A percentile compares a stretch with the other conserved stretches of the same genome.
phyloP scores from a whole-genome alignment of 129 eudicot species.

The Lactuca saligna region DNA sequence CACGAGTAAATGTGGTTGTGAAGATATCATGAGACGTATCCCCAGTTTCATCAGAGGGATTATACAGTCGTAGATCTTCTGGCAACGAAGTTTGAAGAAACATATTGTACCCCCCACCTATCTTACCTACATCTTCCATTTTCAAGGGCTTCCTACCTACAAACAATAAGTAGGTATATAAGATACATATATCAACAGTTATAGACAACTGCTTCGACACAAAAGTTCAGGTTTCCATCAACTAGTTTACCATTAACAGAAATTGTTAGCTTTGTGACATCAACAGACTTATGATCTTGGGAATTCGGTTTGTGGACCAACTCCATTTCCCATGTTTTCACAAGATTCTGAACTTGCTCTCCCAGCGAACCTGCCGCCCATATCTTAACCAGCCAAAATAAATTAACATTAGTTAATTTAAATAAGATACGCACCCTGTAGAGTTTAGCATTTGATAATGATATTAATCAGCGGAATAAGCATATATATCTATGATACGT shows the following conservation, averaged over 20 bases:
- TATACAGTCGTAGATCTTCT: slow-evolving; percentile 38
- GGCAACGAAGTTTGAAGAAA: slow-evolving; percentile 76
- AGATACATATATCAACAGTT: background rate
- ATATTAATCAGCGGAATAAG: no score
- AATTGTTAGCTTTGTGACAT: slow-evolving; percentile 46
- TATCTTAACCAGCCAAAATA: slow-evolving; percentile 35
- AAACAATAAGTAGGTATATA: background rate
- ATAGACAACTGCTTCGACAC: background rate
- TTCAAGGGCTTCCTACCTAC: slow-evolving; percentile 57
- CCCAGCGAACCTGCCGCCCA: slow-evolving; percentile 78
- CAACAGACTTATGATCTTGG: slow-evolving; percentile 54
- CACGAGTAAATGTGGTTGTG: slow-evolving; percentile 68
- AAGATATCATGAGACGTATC: slow-evolving; percentile 50
- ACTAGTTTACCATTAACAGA: slow-evolving; percentile 51
- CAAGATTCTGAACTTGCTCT: slow-evolving; percentile 79
- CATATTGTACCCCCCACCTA: slow-evolving; percentile 78
- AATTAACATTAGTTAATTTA: background rate
- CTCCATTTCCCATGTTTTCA: slow-evolving; percentile 98
- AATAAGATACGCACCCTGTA: background rate
- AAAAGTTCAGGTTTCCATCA: background rate
- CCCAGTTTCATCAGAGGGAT: slow-evolving; percentile 53
- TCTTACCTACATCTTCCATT: slow-evolving; percentile 34
- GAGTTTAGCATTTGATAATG: no score
- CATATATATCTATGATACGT: no score
- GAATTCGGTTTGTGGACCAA: slow-evolving; percentile 60